Evolutionary conservation across 116 monocot genomes (phyloP).

Genomic region (Iris pallida): DNA sequence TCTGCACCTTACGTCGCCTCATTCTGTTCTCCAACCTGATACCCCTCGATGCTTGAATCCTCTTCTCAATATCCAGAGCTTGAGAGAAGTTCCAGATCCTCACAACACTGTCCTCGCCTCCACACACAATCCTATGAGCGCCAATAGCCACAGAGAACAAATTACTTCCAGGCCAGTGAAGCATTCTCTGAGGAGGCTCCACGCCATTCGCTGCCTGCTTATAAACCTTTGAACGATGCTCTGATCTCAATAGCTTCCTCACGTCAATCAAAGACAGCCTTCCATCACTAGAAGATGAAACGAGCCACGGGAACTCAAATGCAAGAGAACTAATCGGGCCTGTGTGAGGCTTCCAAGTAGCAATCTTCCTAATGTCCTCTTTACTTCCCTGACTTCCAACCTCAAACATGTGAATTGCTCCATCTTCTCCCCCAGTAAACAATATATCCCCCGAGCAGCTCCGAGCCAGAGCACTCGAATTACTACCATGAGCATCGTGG

Average conservation of each 20-base stretch:
- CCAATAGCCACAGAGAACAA: conserved; percentile 67
- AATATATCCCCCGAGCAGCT: conserved; percentile 63
- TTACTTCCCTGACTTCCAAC: conserved; percentile 1
- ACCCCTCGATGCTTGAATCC: conserved; percentile 47
- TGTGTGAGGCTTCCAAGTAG: conserved; percentile 74
- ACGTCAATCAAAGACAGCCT: conserved; percentile 74
- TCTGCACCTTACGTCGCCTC: conserved; percentile 69
- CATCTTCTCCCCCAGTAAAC: conserved; percentile 90
- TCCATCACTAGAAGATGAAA: conserved; percentile 79
- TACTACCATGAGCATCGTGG: conserved; percentile 48
- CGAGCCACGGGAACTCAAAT: conserved; percentile 98
- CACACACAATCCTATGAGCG: conserved; percentile 77
- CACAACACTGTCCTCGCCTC: conserved; percentile 76
- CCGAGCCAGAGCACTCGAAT: conserved; percentile 58
- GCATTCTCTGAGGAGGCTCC: conserved; percentile 90
- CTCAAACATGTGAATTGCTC: conserved; percentile 74
- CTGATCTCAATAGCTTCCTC: conserved; percentile 54
- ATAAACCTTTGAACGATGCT: conserved; percentile 7
- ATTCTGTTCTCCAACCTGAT: conserved; percentile 68
- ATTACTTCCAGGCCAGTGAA: conserved; percentile 62
- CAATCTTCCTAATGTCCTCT: conserved; percentile 26
- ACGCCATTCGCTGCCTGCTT: conserved; percentile 12
- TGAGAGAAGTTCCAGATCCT: conserved; percentile 91
- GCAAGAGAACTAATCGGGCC: conserved; percentile 70
- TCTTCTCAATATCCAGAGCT: conserved; percentile 81